Conservation (phyloP, 2,329 filamentous ascomycete genomes). For the Botrytis galanthina region DNA sequence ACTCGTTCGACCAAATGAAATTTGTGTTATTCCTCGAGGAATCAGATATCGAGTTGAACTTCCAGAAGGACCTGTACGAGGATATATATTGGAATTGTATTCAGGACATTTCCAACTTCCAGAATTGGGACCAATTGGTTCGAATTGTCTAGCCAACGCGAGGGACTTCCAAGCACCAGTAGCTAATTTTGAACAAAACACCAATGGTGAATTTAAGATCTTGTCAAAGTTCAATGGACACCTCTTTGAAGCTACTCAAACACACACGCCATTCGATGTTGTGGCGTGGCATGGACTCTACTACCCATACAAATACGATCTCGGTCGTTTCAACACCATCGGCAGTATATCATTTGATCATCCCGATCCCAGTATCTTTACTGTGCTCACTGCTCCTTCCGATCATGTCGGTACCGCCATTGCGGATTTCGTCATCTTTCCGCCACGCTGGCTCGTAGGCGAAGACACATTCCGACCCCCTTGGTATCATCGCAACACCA, state of each 20-base stretch:
- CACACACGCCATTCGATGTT: constrained; percentile 74
- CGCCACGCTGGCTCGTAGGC: constrained; percentile 61
- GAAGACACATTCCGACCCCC: constrained; percentile 60
- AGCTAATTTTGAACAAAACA: constrained; percentile 64
- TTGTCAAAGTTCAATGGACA: constrained; percentile 65
- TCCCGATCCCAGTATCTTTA: constrained; percentile 76
- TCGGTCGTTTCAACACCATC: constrained; percentile 73
- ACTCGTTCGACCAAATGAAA: constrained; percentile 74
- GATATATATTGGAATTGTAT: constrained; percentile 75
- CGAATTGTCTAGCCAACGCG: constrained; percentile 70
- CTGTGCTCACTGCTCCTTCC: constrained; percentile 58
- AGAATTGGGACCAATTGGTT: constrained; percentile 70
- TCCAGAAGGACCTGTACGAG: constrained; percentile 58
- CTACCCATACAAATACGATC: constrained; percentile 78
- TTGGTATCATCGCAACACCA: constrained; percentile 64
- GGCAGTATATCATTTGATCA: constrained; percentile 74
- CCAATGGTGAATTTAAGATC: constrained; percentile 46
- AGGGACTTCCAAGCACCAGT: constrained; percentile 74
- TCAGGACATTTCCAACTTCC: constrained; percentile 70
- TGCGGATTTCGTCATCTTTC: constrained; percentile 64
- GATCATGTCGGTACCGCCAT: constrained; percentile 56
- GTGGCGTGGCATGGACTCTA: constrained; percentile 81
- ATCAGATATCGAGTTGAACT: constrained; percentile 72
- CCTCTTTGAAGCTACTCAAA: constrained; percentile 63
- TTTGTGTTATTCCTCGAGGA: constrained; percentile 72